Evolutionary conservation across 768 basidiomycete genomes (phyloP).

Genomic region (Auriculariales sp.): DNA sequence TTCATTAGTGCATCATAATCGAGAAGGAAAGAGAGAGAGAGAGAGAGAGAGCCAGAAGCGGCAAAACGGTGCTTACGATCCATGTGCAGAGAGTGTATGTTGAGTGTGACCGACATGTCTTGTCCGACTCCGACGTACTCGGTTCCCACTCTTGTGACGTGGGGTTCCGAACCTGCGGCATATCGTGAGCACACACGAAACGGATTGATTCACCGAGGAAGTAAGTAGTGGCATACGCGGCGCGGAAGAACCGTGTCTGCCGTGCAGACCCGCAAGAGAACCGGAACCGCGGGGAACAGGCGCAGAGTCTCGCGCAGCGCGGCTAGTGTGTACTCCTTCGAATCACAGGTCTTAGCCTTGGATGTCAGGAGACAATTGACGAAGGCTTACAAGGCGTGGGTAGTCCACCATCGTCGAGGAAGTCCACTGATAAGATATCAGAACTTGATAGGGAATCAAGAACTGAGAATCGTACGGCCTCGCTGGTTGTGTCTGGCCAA

Average conservation of each 20-base stretch:
- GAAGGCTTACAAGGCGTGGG: background rate
- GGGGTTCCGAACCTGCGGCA: constrained; percentile 6
- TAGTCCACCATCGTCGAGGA: background rate
- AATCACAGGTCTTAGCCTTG: background rate
- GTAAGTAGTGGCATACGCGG: too few relatives aligned
- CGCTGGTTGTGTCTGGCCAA: constrained; percentile 21
- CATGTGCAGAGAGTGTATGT: constrained; percentile 28
- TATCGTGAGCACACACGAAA: too few relatives aligned
- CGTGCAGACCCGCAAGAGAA: constrained; percentile 22
- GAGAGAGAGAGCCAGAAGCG: too few relatives aligned
- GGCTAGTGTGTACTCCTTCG: constrained; percentile 28
- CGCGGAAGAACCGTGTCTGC: constrained; percentile 16
- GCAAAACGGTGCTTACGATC: constrained; percentile 36
- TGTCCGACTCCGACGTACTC: too few relatives aligned
- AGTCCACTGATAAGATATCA: background rate
- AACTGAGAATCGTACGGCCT: constrained; percentile 15
- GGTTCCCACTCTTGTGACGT: constrained; percentile 11
- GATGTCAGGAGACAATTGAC: background rate
- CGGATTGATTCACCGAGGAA: too few relatives aligned
- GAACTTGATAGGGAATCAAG: background rate
- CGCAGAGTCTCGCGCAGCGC: constrained; percentile 33
- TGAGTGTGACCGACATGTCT: too few relatives aligned
- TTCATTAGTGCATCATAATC: background rate
- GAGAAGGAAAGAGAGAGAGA: background rate
- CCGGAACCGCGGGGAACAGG: constrained; percentile 21